Base-by-base conservation (phyloP, 106 monocot species). In the Gastrodia elata region DNA sequence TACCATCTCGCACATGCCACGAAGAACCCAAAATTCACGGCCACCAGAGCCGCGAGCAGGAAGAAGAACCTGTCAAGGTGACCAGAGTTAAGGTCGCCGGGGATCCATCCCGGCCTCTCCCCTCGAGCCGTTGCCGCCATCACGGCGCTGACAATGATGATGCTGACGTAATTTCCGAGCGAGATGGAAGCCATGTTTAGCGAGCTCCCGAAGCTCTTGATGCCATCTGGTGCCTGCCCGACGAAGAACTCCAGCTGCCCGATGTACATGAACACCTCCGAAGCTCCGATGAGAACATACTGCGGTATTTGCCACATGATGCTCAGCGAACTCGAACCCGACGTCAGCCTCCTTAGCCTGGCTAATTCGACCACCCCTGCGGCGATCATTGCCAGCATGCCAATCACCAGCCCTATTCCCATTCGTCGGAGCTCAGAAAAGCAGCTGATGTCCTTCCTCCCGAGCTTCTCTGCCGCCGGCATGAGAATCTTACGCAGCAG, bases 61-160 rank as follows among this genome's bases (percentile, higher is more conserved):
- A 93, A 87, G 87, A 78, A 93, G 83, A 93, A 93, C 70, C 72
- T 44, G 68, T 89, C 93, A 1, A 93, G 79, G 71, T 82, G 89
- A 2, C 89, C 93, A 18, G 39, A 14, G 67, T 93, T 89, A 42
- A 93, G 85, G 73, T 93, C 77, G 11, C 71, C 79, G 0, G 93
- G 89, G 44, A 93, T 93, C 93, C 93, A 93, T 1, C 93, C 87
- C 0, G 80, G 73, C 0, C 71, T 36, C 6, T 38, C 14, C 28
- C 76, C 8, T 28, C 65, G 0, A 1, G 36, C 55, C 0, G 87
- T 93, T 6, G 82, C 36, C 1, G 22, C 61, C 68, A 79, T 87
- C 10, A 89, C 83, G 2, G 83, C 42, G 16, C 22, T 77, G 8
- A 93, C 93, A 33, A 93, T 74, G 61, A 87, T 61, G 79, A 89